Evolutionary conservation across 2,329 filamentous ascomycete species (phyloP), one percentile per base, ranked within the genome.

Genomic region (Neofusicoccum ribis): DNA sequence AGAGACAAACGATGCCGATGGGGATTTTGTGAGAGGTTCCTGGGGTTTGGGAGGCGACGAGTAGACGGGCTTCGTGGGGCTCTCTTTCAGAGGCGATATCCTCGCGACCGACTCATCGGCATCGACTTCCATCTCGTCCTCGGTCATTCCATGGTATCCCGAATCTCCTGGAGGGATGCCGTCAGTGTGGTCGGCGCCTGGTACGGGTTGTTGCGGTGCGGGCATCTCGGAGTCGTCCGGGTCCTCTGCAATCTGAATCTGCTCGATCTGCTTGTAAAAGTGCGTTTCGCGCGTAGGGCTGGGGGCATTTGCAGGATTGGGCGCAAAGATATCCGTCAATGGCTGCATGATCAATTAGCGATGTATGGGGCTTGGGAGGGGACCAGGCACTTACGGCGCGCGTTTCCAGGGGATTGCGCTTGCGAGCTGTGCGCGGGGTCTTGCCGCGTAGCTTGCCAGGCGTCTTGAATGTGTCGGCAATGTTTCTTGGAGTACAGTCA

Each of bases 391-490:
- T 78, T 82, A 92, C 90, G 68, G 88, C 85, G 71, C 91, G 86
- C 37, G 82, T 77, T 74, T 90, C 88, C 31, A 79, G 76, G 9
- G 81, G 79, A 71, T 85, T 83, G 56, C 78, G 79, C 74, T 90
- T 93, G 64, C 88, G 86, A 39, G 81, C 82, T 17, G 91, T 92
- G 67, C 89, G 85, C 47, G 91, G 91, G 34, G 91, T 94, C 80
- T 92, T 93, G 64, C 89, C 91, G 69, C 91, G 88, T 75, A 95
- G 79, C 75, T 92, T 94, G 65, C 91, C 91, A 3, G 92, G 92
- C 43, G 92, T 95, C 76, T 98, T 99, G 82, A 98, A 97, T n/a
- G 96, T 89, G 72, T 98, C 94, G 68, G 92, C 87, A 67, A 98
- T 89, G 76, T 94, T 94, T 68, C 95, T 98, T 72, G 67, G 64